Evolutionary conservation across 2,329 filamentous ascomycete species (phyloP).

Genomic region (Thielaviopsis musarum): DNA sequence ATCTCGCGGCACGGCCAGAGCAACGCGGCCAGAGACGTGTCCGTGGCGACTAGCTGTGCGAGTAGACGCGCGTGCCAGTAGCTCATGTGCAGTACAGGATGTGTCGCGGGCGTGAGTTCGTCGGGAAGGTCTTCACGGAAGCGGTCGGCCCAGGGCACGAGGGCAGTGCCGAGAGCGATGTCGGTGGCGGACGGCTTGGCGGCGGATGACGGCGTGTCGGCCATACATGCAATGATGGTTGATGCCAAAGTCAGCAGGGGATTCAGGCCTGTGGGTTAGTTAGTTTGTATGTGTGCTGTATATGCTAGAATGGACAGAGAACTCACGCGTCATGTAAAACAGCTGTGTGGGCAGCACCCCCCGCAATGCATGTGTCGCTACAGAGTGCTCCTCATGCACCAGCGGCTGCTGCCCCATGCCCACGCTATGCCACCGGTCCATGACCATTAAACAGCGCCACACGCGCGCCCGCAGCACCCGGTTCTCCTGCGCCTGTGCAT

Average conservation of each 20-base stretch:
- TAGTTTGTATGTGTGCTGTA: background rate
- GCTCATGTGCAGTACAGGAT: constrained; percentile 44
- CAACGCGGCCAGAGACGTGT: constrained; percentile 15
- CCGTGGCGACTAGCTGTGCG: constrained; percentile 41
- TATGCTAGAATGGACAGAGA: constrained; percentile 14
- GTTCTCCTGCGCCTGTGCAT: constrained; percentile 37
- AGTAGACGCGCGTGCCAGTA: constrained; percentile 57
- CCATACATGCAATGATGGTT: constrained; percentile 19
- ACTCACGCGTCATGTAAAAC: constrained; percentile 48
- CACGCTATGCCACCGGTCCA: constrained; percentile 60
- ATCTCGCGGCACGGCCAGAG: background rate
- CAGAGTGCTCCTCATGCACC: constrained; percentile 44
- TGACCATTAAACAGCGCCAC: constrained; percentile 56
- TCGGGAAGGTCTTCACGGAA: constrained; percentile 48
- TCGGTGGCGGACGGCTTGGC: background rate
- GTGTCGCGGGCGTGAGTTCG: constrained; percentile 32
- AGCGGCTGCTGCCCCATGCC: constrained; percentile 44
- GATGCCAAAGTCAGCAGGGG: constrained; percentile 32
- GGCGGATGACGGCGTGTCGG: background rate
- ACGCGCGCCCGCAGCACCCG: constrained; percentile 45
- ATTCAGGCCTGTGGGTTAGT: constrained; percentile 29
- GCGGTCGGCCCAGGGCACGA: constrained; percentile 28
- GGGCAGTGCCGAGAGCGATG: background rate
- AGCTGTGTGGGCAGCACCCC: constrained; percentile 43
- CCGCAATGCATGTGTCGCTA: constrained; percentile 42